Evolutionary conservation across 192 early-diverging fungal species (phyloP).

Genomic region (Coemansia sp.): DNA sequence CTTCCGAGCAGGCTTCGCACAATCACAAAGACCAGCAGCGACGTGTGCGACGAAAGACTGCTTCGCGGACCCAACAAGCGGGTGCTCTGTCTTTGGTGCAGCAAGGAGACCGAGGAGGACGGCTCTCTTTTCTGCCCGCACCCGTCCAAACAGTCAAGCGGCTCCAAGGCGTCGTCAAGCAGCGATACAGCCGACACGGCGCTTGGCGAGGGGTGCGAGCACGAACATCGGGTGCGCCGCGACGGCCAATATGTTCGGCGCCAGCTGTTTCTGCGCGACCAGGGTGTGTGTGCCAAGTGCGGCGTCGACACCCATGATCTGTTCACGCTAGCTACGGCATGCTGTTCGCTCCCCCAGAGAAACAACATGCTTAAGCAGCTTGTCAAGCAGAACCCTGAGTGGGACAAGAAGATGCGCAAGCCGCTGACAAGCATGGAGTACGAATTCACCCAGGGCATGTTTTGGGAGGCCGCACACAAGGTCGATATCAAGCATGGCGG

Average conservation of each 20-base stretch:
- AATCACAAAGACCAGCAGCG: slow-evolving; percentile 14
- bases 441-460: slow-evolving; percentile 46
- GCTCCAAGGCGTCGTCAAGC: not conserved
- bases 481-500: slow-evolving; percentile 52
- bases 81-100: slow-evolving; percentile 48
- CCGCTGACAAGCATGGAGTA: slow-evolving; percentile 34
- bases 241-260: slow-evolving; percentile 46
- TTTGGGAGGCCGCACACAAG: slow-evolving; percentile 55
- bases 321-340: slow-evolving; percentile 21
- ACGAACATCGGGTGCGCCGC: slow-evolving; percentile 49
- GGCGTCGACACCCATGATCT: slow-evolving; percentile 36
- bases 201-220: slow-evolving; percentile 49
- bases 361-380: slow-evolving; percentile 22
- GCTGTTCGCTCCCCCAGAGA: slow-evolving; percentile 27
- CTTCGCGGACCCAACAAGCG: slow-evolving; percentile 35
- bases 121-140: slow-evolving; percentile 27
- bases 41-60: slow-evolving; percentile 35
- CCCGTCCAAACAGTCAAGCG: not conserved
- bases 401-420: slow-evolving; percentile 29
- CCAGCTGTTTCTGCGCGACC: slow-evolving; percentile 48
- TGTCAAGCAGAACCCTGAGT: slow-evolving; percentile 26
- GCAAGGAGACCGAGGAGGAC: slow-evolving; percentile 20
- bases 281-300: slow-evolving; percentile 44
- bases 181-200: not conserved
- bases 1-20: slow-evolving; percentile 30